Percentiles rank a stretch among this genome's conserved stretches.
These are phyloP conservation scores for Aspergillaceae sp. DNA, from an alignment of 2,329 filamentous ascomycete species.

Conservation along the genomic window DNA sequence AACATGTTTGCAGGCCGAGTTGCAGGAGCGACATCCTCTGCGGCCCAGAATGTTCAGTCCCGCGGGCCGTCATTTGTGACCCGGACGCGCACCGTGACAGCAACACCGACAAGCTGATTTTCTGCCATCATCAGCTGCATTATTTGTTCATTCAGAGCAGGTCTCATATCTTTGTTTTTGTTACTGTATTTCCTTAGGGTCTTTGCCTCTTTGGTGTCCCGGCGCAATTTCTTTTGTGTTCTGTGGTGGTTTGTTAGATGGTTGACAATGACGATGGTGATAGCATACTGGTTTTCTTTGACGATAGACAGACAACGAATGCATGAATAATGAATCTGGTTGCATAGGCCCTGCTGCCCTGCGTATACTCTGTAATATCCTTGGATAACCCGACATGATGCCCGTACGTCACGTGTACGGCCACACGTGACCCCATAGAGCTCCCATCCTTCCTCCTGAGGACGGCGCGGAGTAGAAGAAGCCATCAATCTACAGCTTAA, in stretches of 20 bases:
- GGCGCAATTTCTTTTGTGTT: background rate
- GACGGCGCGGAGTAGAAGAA: no score
- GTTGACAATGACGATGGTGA: background rate
- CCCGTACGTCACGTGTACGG: no score
- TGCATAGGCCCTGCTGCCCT: no score
- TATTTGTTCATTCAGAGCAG: no score
- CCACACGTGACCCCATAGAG: no score
- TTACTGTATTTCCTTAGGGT: no score
- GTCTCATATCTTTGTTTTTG: no score
- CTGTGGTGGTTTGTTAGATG: background rate
- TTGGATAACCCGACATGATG: no score
- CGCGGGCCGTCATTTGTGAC: conserved; percentile 20
- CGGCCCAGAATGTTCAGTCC: background rate
- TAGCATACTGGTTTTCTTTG: background rate
- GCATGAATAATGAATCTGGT: background rate
- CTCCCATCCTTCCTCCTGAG: no score
- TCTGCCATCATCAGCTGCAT: background rate
- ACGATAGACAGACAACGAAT: background rate
- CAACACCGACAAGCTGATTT: conserved; percentile 2
- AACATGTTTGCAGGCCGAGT: background rate
- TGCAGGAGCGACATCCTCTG: conserved; percentile 4
- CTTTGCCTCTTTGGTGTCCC: background rate
- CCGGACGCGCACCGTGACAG: conserved; percentile 10
- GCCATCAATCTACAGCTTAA: no score
- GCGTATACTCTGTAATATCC: no score